These are phyloP conservation scores for Vachellia pachyceras DNA, from an alignment of 306 rosid genomes.

Conservation along the genomic window DNA sequence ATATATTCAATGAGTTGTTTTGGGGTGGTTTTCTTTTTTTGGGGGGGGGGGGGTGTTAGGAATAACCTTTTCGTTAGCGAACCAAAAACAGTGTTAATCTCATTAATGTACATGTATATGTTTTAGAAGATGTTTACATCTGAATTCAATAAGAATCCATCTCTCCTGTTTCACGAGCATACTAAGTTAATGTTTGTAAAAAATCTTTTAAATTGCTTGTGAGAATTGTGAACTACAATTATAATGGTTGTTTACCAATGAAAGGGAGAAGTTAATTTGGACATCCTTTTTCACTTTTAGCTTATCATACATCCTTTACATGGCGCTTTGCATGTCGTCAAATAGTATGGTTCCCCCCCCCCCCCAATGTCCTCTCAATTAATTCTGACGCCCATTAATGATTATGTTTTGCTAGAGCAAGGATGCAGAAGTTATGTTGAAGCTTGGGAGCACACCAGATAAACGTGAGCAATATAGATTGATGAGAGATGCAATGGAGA, in stretches of 20 bases:
- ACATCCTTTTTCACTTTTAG: constrained; percentile 25
- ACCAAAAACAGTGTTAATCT: background rate
- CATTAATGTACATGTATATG: background rate
- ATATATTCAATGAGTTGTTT: no score
- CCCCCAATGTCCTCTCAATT: background rate
- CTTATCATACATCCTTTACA: constrained; percentile 18
- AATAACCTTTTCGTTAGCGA: no score
- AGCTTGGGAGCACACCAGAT: constrained; percentile 47
- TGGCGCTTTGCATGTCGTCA: constrained; percentile 7
- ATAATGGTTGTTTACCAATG: background rate
- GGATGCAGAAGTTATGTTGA: constrained; percentile 94
- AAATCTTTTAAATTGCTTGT: background rate
- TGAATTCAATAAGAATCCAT: constrained; percentile 12
- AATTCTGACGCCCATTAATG: constrained; percentile 31
- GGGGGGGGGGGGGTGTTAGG: no score
- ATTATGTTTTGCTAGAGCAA: constrained; percentile 72
- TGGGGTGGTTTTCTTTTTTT: no score
- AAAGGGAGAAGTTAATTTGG: background rate
- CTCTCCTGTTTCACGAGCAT: constrained; percentile 11
- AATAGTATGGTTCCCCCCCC: background rate
- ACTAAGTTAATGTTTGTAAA: background rate
- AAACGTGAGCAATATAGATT: constrained; percentile 7
- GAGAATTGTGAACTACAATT: constrained; percentile 3
- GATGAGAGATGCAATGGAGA: constrained; percentile 99
- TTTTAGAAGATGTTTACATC: background rate